phyloP scores from a whole-genome alignment of 2,329 filamentous ascomycete species.

The Reticulascus tulasneorum region DNA sequence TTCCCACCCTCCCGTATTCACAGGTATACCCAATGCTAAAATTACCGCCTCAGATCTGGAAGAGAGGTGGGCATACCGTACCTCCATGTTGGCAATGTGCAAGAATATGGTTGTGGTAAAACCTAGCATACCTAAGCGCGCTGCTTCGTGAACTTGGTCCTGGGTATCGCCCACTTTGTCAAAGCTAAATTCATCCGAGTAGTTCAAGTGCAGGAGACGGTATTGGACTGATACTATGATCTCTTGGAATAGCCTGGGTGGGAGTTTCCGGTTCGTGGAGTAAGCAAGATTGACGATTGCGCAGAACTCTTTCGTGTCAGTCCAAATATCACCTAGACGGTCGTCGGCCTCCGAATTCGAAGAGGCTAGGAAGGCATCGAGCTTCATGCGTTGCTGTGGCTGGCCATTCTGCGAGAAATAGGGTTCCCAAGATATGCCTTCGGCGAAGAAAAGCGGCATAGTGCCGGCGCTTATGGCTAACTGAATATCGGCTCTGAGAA shows the following conservation, averaged over 20 bases:
- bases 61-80: neutral
- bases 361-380: too few species aligned
- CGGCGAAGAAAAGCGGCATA: constrained; percentile 19
- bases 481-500: constrained; percentile 21
- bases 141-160: neutral
- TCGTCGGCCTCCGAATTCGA: too few species aligned
- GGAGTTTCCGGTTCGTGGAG: constrained; percentile 17
- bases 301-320: too few species aligned
- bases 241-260: constrained; percentile 22
- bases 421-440: too few species aligned
- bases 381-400: too few species aligned
- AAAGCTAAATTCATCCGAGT: too few species aligned
- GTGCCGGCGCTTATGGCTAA: constrained; percentile 21
- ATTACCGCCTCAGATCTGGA: too few species aligned
- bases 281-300: too few species aligned
- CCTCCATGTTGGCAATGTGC: neutral
- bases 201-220: constrained; percentile 20
- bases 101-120: neutral
- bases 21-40: too few species aligned
- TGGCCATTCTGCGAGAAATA: too few species aligned
- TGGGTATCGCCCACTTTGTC: constrained; percentile 7
- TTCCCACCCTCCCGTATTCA: too few species aligned
- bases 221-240: constrained; percentile 26
- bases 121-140: neutral
- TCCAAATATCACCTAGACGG: too few species aligned